phyloP scores from a whole-genome alignment of 106 monocot species.

The Narthecium ossifragum region DNA sequence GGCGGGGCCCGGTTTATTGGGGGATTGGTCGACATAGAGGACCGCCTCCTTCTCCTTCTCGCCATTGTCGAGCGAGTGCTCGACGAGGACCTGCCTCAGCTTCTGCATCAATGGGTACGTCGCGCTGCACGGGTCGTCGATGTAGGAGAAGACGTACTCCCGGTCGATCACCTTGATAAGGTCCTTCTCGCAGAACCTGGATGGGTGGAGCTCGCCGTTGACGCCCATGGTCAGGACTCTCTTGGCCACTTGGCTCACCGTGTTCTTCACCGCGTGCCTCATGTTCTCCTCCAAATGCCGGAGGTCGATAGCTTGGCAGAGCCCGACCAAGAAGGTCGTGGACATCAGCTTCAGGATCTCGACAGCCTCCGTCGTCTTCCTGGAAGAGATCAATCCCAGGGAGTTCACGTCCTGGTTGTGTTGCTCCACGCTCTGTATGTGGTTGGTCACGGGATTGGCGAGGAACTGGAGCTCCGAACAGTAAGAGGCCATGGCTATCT shows the following conservation, averaged over 20 bases:
- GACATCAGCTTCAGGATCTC: constrained; percentile 64
- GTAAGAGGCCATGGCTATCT: constrained; percentile 71
- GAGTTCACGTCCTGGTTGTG: constrained; percentile 83
- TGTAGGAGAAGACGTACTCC: too few relatives aligned
- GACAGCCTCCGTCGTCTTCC: constrained; percentile 59
- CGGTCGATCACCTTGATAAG: too few relatives aligned
- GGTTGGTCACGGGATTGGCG: constrained; percentile 62
- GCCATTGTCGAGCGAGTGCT: too few relatives aligned
- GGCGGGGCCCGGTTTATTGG: too few relatives aligned
- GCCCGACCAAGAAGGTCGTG: constrained; percentile 27
- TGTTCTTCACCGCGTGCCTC: constrained; percentile 31
- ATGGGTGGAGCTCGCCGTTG: too few relatives aligned
- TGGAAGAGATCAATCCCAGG: constrained; percentile 45
- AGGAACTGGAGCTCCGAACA: constrained; percentile 67
- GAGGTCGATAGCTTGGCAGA: constrained; percentile 39
- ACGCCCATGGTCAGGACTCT: constrained; percentile 28
- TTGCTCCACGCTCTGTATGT: constrained; percentile 70
- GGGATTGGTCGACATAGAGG: too few relatives aligned
- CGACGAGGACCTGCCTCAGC: too few relatives aligned
- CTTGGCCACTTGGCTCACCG: constrained; percentile 38
- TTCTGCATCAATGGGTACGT: too few relatives aligned
- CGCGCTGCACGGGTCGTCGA: too few relatives aligned
- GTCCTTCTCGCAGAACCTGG: too few relatives aligned
- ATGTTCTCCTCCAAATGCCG: constrained; percentile 47
- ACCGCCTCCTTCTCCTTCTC: too few relatives aligned